Evolutionary conservation across 2,329 filamentous ascomycete species (phyloP), one percentile per base, ranked within the genome.

Genomic region (Verticillium longisporum): DNA sequence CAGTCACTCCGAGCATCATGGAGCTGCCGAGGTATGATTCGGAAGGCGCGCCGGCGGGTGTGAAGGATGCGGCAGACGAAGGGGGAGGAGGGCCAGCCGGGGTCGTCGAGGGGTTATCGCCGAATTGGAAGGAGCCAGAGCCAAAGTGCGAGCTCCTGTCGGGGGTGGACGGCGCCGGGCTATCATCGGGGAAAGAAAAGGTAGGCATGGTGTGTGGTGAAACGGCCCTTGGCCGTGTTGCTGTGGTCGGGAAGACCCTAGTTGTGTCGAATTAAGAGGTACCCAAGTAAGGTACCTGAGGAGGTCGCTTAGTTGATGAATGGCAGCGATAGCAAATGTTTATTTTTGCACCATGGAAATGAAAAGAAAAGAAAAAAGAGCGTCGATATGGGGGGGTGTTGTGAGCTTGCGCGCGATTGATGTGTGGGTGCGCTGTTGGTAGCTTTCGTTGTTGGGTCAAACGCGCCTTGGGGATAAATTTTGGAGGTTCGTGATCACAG

Each of bases 11-110:
- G 56, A 76, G 77, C 73, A 81, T 74, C 59, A 84, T 77, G 41
- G 83, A 84, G 71, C 82, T 84, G 61, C 82, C 79, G 41, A 85
- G 71, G 66, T 77, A 84, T 13, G 80, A 81, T 34, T 77, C 80
- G 26, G 83, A 82, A 0, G 83, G 83, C 15, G 82, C 82, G 61
- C 84, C 84, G 15, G 77, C 76, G 1, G 83, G 82, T 1, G 83
- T 84, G 71, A 84, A 85, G 54, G 81, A 83, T 4, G 78, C 78
- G 9, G 77, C 76, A 7, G 81, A 81, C 33, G 83, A 82, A 1
- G 78, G 79, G 10, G 82, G 80, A 32, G 78, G 80, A 33, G 78
- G 78, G 0, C 78, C 82, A 18, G 78, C 78, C 5, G 83, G 82
- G 1, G 83, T 85, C 2, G 80, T 84, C 41, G 82, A 80, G 6